Conservation (phyloP, 1,284 basidiomycete species). For the Veloporphyrellus conicus region DNA sequence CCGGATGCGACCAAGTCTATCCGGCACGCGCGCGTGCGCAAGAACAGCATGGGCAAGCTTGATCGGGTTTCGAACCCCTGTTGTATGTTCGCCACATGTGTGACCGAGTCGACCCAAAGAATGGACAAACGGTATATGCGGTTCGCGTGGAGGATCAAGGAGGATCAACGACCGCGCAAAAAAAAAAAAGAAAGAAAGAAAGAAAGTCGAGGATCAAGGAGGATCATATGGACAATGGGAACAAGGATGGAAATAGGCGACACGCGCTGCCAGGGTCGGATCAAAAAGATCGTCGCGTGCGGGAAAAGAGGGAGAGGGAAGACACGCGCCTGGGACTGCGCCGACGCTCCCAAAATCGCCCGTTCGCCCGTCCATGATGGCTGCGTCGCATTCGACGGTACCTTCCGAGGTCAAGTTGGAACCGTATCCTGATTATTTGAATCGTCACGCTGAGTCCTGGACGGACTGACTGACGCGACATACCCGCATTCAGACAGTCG, state of each 20-base stretch:
- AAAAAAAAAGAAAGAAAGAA: too few relatives aligned
- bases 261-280: too few relatives aligned
- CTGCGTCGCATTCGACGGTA: slow-evolving; percentile 72
- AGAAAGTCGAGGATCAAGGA: too few relatives aligned
- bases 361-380: slow-evolving; percentile 57
- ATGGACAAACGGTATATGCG: too few relatives aligned
- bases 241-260: too few relatives aligned
- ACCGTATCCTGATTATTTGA: slow-evolving; percentile 60
- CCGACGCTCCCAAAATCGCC: slow-evolving; percentile 65
- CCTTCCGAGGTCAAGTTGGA: slow-evolving; percentile 70
- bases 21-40: slow-evolving; percentile 45
- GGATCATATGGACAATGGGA: too few relatives aligned
- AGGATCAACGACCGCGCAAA: too few relatives aligned
- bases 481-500: slow-evolving; percentile 63
- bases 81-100: not conserved
- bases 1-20: slow-evolving; percentile 58
- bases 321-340: slow-evolving; percentile 54
- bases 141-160: too few relatives aligned
- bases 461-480: too few relatives aligned
- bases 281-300: too few relatives aligned
- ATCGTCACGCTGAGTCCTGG: too few relatives aligned
- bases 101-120: too few relatives aligned
- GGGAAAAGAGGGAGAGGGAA: not conserved
- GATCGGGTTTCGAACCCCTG: slow-evolving; percentile 68
- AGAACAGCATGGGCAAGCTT: slow-evolving; percentile 52